Conservation (phyloP, 2,329 filamentous ascomycete species). For the Fusarium sacchari region DNA sequence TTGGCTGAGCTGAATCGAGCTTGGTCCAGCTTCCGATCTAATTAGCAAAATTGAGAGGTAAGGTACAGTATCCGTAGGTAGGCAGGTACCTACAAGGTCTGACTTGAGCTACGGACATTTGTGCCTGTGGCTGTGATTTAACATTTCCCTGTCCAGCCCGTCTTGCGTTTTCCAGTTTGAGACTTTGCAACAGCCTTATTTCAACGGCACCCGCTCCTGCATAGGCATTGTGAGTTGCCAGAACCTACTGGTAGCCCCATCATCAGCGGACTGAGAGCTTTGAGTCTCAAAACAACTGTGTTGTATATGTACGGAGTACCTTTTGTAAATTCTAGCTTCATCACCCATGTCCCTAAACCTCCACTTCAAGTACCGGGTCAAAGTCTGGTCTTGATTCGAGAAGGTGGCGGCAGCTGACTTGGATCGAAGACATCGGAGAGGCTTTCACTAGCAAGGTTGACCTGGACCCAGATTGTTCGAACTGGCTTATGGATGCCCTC, state of each 20-base stretch:
- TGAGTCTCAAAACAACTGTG: no score
- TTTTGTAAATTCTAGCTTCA: neutral
- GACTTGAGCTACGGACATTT: neutral
- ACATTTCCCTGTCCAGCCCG: neutral
- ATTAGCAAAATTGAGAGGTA: no score
- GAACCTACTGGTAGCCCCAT: neutral
- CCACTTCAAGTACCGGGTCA: neutral
- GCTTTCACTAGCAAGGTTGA: neutral
- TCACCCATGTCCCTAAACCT: neutral
- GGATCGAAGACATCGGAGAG: neutral
- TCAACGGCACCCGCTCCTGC: constrained; percentile 9
- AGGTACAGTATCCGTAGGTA: no score
- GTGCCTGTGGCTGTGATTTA: neutral
- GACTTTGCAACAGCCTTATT: constrained; percentile 24
- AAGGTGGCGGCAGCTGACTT: constrained; percentile 15
- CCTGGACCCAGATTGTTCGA: neutral
- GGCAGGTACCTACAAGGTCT: neutral
- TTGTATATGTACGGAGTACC: neutral
- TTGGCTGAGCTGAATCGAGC: constrained; percentile 18
- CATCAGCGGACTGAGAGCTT: neutral
- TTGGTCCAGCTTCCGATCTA: neutral
- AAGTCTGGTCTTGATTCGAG: neutral
- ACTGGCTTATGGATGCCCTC: neutral
- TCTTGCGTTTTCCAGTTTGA: constrained; percentile 2
- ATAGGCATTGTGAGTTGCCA: neutral